phyloP scores from a whole-genome alignment of 176 grass and related monocot species.

The Calamus simplicifolius region DNA sequence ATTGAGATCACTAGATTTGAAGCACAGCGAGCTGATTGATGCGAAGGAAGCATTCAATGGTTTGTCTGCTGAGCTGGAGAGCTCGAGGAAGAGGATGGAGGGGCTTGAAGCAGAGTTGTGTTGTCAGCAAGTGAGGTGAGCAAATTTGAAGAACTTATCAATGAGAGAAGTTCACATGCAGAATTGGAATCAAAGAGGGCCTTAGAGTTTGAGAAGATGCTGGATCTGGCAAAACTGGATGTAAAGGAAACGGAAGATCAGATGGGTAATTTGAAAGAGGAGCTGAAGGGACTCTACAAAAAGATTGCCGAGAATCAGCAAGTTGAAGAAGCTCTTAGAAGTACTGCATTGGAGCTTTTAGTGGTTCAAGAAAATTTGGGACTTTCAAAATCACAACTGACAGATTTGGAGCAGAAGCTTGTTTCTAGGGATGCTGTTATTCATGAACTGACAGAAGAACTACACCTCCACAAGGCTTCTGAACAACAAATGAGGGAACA shows the following conservation, averaged over 20 bases:
- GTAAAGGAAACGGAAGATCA: conserved; percentile 67
- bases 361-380: conserved; percentile 48
- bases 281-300: conserved; percentile 48
- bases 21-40: conserved; percentile 55
- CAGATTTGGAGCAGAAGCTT: conserved; percentile 5
- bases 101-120: conserved; percentile 44
- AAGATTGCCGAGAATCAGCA: conserved; percentile 41
- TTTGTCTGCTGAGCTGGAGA: conserved; percentile 42
- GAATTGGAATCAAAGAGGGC: conserved; percentile 56
- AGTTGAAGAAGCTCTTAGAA: conserved; percentile 56
- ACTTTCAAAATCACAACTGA: conserved; percentile 32
- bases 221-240: conserved; percentile 44
- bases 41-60: conserved; percentile 37
- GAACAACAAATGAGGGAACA: conserved; percentile 3
- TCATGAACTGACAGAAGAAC: background rate
- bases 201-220: conserved; percentile 62
- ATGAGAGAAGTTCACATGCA: conserved; percentile 53
- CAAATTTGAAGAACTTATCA: conserved; percentile 57
- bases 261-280: conserved; percentile 51
- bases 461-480: background rate
- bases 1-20: conserved; percentile 36
- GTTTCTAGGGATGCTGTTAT: conserved; percentile 6
- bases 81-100: conserved; percentile 46
- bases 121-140: conserved; percentile 38
- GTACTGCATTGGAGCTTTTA: conserved; percentile 48